A percentile compares a stretch with the other conserved stretches of the same genome.
Conservation (phyloP, 2,329 filamentous ascomycete species). For the Exophiala spinifera region DNA sequence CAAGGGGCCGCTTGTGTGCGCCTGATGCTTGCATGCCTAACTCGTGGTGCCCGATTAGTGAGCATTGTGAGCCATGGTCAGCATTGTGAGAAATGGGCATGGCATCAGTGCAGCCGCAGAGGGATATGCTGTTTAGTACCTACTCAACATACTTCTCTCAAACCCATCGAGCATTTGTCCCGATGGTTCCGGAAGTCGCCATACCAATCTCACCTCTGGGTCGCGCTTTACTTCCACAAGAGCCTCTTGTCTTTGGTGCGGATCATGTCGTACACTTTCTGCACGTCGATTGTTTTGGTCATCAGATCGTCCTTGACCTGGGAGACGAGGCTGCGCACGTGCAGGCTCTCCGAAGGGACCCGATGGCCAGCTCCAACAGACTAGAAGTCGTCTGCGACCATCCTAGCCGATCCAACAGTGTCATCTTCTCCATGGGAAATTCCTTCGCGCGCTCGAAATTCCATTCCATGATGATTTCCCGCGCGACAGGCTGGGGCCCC, state of each 20-base stretch:
- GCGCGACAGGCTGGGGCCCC: background rate
- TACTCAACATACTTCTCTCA: background rate
- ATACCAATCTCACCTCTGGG: conserved; percentile 1
- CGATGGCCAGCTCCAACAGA: background rate
- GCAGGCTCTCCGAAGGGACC: background rate
- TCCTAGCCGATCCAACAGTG: background rate
- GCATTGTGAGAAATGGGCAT: conserved; percentile 8
- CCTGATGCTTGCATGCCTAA: conserved; percentile 2
- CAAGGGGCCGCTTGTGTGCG: conserved; percentile 1
- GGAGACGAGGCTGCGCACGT: background rate
- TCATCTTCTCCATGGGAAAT: background rate
- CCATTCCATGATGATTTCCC: background rate
- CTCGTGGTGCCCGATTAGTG: conserved; percentile 6
- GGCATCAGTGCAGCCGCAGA: too few species aligned
- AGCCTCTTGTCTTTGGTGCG: conserved; percentile 1
- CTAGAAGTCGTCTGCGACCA: background rate
- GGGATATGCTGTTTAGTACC: too few species aligned
- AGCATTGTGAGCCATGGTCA: conserved; percentile 6
- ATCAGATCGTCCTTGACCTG: conserved; percentile 3
- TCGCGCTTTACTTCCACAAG: background rate
- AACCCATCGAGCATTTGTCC: conserved; percentile 1
- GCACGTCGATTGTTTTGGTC: background rate
- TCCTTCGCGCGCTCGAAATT: background rate
- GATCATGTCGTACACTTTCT: background rate
- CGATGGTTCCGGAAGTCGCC: background rate